Base-by-base conservation (phyloP, 306 rosid genomes). In the Quercus rubra region DNA sequence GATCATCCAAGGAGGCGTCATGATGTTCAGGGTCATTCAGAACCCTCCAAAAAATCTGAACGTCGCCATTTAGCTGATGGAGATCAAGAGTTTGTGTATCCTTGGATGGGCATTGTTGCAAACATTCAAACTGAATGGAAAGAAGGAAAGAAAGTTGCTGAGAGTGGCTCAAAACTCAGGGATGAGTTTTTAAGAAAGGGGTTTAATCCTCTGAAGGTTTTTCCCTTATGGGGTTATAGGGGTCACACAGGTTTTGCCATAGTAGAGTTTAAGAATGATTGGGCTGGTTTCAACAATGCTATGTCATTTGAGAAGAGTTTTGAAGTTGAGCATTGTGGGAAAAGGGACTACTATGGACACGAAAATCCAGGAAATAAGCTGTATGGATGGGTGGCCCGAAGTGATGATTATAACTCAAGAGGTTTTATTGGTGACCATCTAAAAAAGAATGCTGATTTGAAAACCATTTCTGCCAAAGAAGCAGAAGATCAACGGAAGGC, bases 161-260 rank as follows among this genome's bases (percentile, higher is more conserved):
- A 86, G 52, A 86, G 94, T 82, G 93, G 97, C 17, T 41, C 85
- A n/a, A 91, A 87, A 68, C 74, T 92, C 10, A 86, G 77, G 86
- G 91, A 85, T 1, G 93, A 90, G 23, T 83, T 94, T 52, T 51
- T 63, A 1, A 21, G 19, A 8, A 86, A 85, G 61, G 99, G 97
- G 58, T 94, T 92, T 72, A 85, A 87, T 73, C 97, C 99, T 12
- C 4, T 81, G 75, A 91, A 27, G 84, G 97, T 94, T 62, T 81
- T 59, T 61, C 90, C 97, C 4, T 41, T 92, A 18, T 94, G 97
- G 99, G 86, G 61, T 55, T 51, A 3, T 14, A 1, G 2, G 11
- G 99, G 99, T n/a, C 97, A 92, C 76, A 77, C 97, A 2, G 93
- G 93, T 17, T 88, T 81, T 82, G 97, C 93, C 4, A 51, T 91